Evolutionary conservation across 768 basidiomycete genomes (phyloP), one percentile per base, ranked within the genome.

Genomic region (Steccherinum ochraceum): DNA sequence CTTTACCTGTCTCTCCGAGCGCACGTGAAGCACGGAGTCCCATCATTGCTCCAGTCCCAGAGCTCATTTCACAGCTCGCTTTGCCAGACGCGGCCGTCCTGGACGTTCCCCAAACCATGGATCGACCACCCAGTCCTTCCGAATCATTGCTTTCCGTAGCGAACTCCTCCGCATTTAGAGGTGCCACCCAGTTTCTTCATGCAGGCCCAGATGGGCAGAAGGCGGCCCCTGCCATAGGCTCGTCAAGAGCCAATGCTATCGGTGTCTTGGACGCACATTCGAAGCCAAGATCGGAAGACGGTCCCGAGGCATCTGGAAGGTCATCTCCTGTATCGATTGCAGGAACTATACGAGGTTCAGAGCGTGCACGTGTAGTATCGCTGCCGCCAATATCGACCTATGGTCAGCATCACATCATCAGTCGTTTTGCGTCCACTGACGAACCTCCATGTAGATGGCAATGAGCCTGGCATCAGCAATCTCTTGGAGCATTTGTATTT

Each of bases 401-500:
- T 57, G 88, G 89, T 89, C 58, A 43, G 78, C 63, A 7, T 19
- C 11, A 39, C 35, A 39, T 11, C 11, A 39, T 11, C n/a, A 39
- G n/a, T n/a, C n/a, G n/a, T n/a, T n/a, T n/a, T 39, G 35, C n/a
- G 11, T 39, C 35, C 11, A 39, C 35, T 39, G 35, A 39, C 11
- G 11, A n/a, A n/a, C n/a, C 7, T n/a, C n/a, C n/a, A n/a, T n/a
- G n/a, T 41, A 93, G 94, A 96, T 57, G 89, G 89, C 0, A 88
- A 88, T 60, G 95, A 98, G 61, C 84, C 89, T 41, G 89, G 87
- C 7, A 90, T 98, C 59, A 87, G 80, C 61, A 88, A 89, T 45
- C 72, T 98, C 12, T 72, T 99, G 19, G 96, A 98, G 62, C 86
- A 89, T 51, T 73, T 94, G 19, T 97, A 93, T 62, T 72, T 91